These are phyloP conservation scores for Cyberlindnera meyerae DNA, from an alignment of 805 yeast genomes.

Conservation along the genomic window DNA sequence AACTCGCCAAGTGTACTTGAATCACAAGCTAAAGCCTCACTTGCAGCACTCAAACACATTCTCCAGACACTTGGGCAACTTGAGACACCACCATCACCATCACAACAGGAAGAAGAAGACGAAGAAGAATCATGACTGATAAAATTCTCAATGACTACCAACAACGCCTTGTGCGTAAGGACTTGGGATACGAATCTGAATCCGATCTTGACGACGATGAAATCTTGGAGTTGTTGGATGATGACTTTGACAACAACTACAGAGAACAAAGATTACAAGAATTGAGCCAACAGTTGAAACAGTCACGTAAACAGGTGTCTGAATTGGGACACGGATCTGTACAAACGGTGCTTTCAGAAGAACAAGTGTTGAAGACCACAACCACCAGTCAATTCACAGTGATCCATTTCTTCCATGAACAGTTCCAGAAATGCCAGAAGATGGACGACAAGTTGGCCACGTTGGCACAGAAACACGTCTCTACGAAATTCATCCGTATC, in stretches of 20 bases:
- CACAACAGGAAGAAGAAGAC: too few relatives aligned
- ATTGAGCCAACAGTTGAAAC: slow-evolving; percentile 39
- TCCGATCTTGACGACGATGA: slow-evolving; percentile 35
- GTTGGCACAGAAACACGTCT: slow-evolving; percentile 55
- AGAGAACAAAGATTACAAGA: slow-evolving; percentile 63
- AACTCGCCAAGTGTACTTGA: too few relatives aligned
- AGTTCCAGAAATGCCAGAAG: slow-evolving; percentile 53
- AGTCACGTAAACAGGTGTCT: slow-evolving; percentile 28
- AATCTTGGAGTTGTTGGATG: slow-evolving; percentile 45
- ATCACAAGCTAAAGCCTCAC: too few relatives aligned
- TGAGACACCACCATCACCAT: background rate
- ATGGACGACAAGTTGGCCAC: slow-evolving; percentile 47
- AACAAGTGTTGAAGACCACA: slow-evolving; percentile 49
- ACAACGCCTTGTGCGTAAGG: slow-evolving; percentile 29
- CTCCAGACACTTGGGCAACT: slow-evolving; percentile 1
- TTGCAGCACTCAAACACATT: background rate
- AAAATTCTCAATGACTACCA: slow-evolving; percentile 31
- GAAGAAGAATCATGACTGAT: too few relatives aligned
- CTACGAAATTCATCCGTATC: slow-evolving; percentile 47
- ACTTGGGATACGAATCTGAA: slow-evolving; percentile 19
- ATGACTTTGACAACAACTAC: slow-evolving; percentile 41
- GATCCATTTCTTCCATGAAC: slow-evolving; percentile 60
- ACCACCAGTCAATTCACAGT: slow-evolving; percentile 39
- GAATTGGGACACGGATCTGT: slow-evolving; percentile 42
- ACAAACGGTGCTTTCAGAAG: slow-evolving; percentile 43